Percentiles rank a stretch among this genome's conserved stretches.
These are phyloP conservation scores for Amniculicola lignicola DNA, from an alignment of 495 filamentous ascomycete species.

Conservation along the genomic window DNA sequence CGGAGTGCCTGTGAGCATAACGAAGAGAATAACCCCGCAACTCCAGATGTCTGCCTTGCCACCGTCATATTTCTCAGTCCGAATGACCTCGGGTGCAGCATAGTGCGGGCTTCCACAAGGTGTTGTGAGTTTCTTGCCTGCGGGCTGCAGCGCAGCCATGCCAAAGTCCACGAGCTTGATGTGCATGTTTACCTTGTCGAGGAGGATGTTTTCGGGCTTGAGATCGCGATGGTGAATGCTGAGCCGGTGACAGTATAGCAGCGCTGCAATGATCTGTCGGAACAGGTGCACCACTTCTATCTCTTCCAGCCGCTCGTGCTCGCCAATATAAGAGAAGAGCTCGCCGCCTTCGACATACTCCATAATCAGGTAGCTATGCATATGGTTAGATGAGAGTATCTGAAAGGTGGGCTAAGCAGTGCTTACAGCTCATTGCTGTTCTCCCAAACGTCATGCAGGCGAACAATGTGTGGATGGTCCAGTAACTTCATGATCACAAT, in stretches of 20 bases:
- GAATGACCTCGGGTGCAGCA: slow-evolving; percentile 85
- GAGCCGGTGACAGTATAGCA: slow-evolving; percentile 89
- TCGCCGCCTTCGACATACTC: slow-evolving; percentile 92
- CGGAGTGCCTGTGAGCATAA: slow-evolving; percentile 70
- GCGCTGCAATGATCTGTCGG: slow-evolving; percentile 86
- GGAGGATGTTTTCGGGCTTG: slow-evolving; percentile 94
- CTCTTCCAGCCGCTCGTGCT: slow-evolving; percentile 65
- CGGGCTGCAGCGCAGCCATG: slow-evolving; percentile 90
- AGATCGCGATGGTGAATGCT: slow-evolving; percentile 94
- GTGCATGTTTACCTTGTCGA: slow-evolving; percentile 60
- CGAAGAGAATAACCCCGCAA: slow-evolving; percentile 86
- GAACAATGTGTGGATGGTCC: slow-evolving; percentile 88
- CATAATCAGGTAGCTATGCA: slow-evolving; percentile 82
- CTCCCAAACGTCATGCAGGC: slow-evolving; percentile 93
- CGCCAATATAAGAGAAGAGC: slow-evolving; percentile 75
- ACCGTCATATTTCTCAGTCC: slow-evolving; percentile 69
- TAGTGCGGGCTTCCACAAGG: slow-evolving; percentile 97
- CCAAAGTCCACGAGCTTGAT: slow-evolving; percentile 97
- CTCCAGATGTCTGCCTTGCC: slow-evolving; percentile 90
- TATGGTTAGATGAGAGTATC: slow-evolving; percentile 22
- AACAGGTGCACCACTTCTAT: slow-evolving; percentile 79
- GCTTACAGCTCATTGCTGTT: slow-evolving; percentile 87
- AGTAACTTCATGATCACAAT: slow-evolving; percentile 95
- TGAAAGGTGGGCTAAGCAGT: background rate
- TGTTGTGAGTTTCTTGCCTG: slow-evolving; percentile 69